Conservation (phyloP, 139 green algal species). For the Micromonas commoda region DNA sequence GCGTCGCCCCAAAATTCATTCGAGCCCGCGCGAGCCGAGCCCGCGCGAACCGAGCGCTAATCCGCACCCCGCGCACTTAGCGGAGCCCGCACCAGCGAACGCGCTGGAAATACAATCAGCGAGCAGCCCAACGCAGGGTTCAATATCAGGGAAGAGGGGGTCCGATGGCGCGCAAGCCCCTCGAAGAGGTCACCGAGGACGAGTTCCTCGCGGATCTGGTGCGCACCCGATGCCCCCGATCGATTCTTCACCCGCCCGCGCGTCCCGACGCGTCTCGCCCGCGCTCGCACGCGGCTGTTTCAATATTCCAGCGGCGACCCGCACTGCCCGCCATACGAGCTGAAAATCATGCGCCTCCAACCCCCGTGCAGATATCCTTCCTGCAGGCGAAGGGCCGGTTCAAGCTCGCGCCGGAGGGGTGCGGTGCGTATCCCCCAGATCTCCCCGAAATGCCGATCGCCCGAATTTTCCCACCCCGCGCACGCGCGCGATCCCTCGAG, state of each 20-base stretch:
- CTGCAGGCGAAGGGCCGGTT: neutral
- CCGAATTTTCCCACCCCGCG: neutral
- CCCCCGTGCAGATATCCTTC: conserved; percentile 4
- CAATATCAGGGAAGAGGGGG: neutral
- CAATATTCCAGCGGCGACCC: neutral
- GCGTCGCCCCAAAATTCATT: too few relatives aligned
- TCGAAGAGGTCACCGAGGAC: conserved; percentile 8
- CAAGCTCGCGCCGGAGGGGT: neutral
- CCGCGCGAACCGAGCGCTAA: too few relatives aligned
- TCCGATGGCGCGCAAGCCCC: neutral
- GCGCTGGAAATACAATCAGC: neutral
- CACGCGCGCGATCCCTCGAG: neutral
- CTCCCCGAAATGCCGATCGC: neutral
- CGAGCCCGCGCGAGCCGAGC: too few relatives aligned
- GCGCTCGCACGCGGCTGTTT: neutral
- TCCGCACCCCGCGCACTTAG: too few relatives aligned
- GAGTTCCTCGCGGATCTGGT: conserved; percentile 18
- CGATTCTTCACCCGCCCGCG: too few relatives aligned
- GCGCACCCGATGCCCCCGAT: neutral
- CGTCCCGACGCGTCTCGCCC: neutral
- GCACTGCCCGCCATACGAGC: too few relatives aligned
- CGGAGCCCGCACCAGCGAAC: too few relatives aligned
- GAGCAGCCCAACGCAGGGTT: neutral
- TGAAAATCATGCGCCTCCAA: too few relatives aligned
- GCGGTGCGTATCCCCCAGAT: neutral